phyloP scores from a whole-genome alignment of 2,329 filamentous ascomycete species.

The Phaeosphaeriaceae sp. region DNA sequence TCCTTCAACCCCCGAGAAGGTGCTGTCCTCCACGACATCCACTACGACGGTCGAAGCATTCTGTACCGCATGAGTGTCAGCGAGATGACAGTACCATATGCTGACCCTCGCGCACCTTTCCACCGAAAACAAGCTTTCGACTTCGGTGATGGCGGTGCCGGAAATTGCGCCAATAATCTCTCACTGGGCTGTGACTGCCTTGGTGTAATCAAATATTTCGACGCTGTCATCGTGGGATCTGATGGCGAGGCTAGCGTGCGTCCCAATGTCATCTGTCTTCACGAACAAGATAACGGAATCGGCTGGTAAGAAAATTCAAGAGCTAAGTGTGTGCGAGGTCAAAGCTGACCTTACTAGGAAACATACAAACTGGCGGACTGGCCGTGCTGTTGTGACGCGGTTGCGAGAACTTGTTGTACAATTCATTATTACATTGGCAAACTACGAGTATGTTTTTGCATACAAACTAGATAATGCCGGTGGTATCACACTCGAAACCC shows the following conservation, averaged over 20 bases:
- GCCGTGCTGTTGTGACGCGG: conserved; percentile 66
- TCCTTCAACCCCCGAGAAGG: conserved; percentile 60
- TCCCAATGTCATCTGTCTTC: conserved; percentile 70
- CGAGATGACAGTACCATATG: conserved; percentile 74
- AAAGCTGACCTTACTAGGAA: conserved; percentile 56
- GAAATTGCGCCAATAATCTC: conserved; percentile 71
- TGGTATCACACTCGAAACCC: conserved; percentile 65
- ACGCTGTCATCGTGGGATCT: conserved; percentile 60
- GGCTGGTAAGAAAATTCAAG: conserved; percentile 37
- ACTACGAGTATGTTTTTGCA: conserved; percentile 74
- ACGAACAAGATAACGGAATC: conserved; percentile 73
- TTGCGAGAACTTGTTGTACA: conserved; percentile 69
- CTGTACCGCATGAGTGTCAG: conserved; percentile 71
- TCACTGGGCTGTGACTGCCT: conserved; percentile 72
- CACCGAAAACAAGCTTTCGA: conserved; percentile 76
- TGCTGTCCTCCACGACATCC: conserved; percentile 73
- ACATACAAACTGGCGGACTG: conserved; percentile 71
- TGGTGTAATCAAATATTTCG: conserved; percentile 71
- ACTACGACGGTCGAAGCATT: conserved; percentile 69
- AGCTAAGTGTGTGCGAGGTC: not conserved
- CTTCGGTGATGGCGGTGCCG: conserved; percentile 72
- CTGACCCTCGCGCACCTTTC: conserved; percentile 67
- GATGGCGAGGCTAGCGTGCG: conserved; percentile 61
- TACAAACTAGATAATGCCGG: conserved; percentile 70
- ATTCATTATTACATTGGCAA: conserved; percentile 71